These are phyloP conservation scores for Cenchrus purpureus DNA, from an alignment of 176 grass and related monocot genomes.

Conservation along the genomic window DNA sequence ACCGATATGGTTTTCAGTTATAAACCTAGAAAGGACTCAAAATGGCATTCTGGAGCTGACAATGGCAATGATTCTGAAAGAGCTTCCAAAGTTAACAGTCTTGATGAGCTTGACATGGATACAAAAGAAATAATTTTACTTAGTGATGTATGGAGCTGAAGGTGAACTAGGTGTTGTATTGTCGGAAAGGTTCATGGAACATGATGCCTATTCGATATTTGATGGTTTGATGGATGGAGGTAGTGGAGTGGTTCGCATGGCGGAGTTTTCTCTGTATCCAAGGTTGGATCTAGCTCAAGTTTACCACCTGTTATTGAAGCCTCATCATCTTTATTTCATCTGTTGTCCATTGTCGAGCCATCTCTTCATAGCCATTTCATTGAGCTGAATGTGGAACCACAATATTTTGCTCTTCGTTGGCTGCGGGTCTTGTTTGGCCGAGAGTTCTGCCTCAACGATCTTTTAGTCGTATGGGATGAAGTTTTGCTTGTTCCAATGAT, in stretches of 20 bases:
- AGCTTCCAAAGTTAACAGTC: slow-evolving; percentile 51
- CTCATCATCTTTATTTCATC: slow-evolving; percentile 91
- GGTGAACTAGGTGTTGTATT: slow-evolving; percentile 91
- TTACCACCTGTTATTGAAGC: slow-evolving; percentile 88
- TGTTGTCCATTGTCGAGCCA: slow-evolving; percentile 72
- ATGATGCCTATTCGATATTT: slow-evolving; percentile 97
- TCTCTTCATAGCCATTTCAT: slow-evolving; percentile 94
- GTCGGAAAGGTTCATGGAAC: slow-evolving; percentile 97
- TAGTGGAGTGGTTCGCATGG: slow-evolving; percentile 66
- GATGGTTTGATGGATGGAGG: slow-evolving; percentile 88
- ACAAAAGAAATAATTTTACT: slow-evolving; percentile 82
- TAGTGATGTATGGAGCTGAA: slow-evolving; percentile 94
- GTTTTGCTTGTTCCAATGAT: slow-evolving; percentile 68
- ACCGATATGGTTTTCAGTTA: slow-evolving; percentile 69
- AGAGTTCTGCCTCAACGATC: slow-evolving; percentile 79
- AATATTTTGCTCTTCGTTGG: slow-evolving; percentile 97
- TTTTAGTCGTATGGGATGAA: slow-evolving; percentile 86
- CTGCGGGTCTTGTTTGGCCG: slow-evolving; percentile 92
- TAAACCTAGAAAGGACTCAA: slow-evolving; percentile 65
- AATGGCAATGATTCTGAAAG: slow-evolving; percentile 48
- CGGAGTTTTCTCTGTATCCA: slow-evolving; percentile 80
- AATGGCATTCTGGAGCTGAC: slow-evolving; percentile 47
- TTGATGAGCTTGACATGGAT: slow-evolving; percentile 72
- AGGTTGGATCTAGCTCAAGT: slow-evolving; percentile 55
- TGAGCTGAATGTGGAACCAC: slow-evolving; percentile 92